These are phyloP conservation scores for Cladochytrium tenue DNA, from an alignment of 371 early-diverging fungal species.

Conservation along the genomic window DNA sequence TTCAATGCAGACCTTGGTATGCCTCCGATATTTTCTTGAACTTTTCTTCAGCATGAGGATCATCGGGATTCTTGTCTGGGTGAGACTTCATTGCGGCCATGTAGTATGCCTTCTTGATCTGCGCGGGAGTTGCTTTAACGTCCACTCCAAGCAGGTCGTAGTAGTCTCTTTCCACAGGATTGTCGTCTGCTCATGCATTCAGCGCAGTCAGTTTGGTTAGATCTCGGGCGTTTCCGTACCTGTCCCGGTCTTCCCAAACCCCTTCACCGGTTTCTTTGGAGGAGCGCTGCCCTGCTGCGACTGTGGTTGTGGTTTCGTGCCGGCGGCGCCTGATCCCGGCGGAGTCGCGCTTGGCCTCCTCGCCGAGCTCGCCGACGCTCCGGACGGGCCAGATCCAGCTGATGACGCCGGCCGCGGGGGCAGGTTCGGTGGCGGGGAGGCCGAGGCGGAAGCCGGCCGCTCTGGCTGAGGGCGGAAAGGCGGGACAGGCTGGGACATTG, in stretches of 20 bases:
- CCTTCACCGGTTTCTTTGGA: too few relatives aligned
- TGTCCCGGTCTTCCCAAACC: conserved; percentile 3
- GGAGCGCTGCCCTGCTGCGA: conserved; percentile 5
- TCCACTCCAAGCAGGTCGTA: conserved; percentile 89
- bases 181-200: conserved; percentile 53
- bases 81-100: conserved; percentile 89
- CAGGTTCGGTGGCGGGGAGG: neutral
- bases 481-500: neutral
- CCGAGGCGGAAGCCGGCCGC: neutral
- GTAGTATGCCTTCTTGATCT: conserved; percentile 95
- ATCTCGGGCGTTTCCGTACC: neutral
- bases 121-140: conserved; percentile 75
- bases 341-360: neutral
- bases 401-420: neutral
- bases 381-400: neutral
- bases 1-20: conserved; percentile 72
- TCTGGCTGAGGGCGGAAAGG: neutral
- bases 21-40: conserved; percentile 94
- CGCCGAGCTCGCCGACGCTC: neutral
- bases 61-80: conserved; percentile 88
- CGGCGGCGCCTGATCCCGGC: neutral
- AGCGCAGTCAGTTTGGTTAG: neutral
- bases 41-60: conserved; percentile 84
- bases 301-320: neutral
- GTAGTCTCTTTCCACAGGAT: conserved; percentile 75